Percentiles rank a stretch among this genome's conserved stretches.
Conservation (phyloP, 1,284 basidiomycete species). For the Cutaneotrichosporon curvatum region DNA sequence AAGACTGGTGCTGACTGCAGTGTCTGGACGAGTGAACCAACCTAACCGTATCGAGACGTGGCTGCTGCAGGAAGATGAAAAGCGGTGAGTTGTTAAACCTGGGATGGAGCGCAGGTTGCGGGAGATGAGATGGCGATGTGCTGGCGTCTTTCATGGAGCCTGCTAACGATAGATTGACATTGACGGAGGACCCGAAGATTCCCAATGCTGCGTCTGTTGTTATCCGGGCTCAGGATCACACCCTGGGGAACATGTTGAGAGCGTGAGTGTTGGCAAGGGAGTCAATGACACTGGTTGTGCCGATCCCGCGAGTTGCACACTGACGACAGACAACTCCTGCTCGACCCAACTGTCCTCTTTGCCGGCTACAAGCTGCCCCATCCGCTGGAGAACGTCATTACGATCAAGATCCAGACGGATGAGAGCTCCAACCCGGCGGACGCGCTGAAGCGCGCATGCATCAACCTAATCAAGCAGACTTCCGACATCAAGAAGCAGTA, state of each 20-base stretch:
- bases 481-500: constrained; percentile 49
- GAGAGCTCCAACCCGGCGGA: constrained; percentile 75
- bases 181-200: constrained; percentile 92
- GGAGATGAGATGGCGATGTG: not conserved
- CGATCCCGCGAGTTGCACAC: not conserved
- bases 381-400: constrained; percentile 86
- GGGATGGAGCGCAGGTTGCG: no score
- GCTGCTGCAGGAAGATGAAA: constrained; percentile 84
- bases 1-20: constrained; percentile 8
- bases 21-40: constrained; percentile 65
- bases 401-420: constrained; percentile 93
- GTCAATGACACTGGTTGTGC: constrained; percentile 1
- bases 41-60: constrained; percentile 76
- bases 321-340: constrained; percentile 66
- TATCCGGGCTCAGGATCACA: constrained; percentile 95
- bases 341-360: constrained; percentile 79
- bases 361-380: constrained; percentile 98
- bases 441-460: constrained; percentile 76
- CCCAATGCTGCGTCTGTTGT: constrained; percentile 93
- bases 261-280: constrained; percentile 55
- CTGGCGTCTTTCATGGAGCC: not conserved
- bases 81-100: constrained; percentile 56
- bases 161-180: constrained; percentile 61
- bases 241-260: constrained; percentile 89
- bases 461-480: constrained; percentile 71